A percentile compares a stretch with the other conserved stretches of the same genome.
These are phyloP conservation scores for Saccharum spontaneum DNA, from an alignment of 176 grass and related monocot genomes.

Conservation along the genomic window DNA sequence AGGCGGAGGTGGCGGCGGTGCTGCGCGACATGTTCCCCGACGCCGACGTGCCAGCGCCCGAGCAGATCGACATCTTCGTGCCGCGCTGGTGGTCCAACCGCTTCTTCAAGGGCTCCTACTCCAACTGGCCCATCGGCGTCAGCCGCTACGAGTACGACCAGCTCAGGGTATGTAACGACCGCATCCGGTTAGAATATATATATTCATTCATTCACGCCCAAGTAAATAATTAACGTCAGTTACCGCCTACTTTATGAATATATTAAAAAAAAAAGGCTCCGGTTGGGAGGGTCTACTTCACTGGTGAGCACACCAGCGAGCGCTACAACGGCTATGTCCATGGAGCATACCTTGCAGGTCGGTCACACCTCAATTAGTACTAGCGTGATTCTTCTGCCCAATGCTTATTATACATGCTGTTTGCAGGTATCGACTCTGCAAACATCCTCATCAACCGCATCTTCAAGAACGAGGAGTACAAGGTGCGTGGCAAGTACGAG, in stretches of 20 bases:
- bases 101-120: neutral
- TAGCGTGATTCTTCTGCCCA: neutral
- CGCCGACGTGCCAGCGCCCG: neutral
- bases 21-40: neutral
- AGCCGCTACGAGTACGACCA: constrained; percentile 12
- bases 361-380: too few species aligned
- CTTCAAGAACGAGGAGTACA: constrained; percentile 36
- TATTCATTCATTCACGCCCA: too few species aligned
- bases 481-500: constrained; percentile 32
- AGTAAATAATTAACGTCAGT: too few species aligned
- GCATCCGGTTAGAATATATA: too few species aligned
- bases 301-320: constrained; percentile 64
- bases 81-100: constrained; percentile 1
- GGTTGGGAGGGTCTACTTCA: constrained; percentile 73
- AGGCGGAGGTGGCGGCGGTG: neutral
- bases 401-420: neutral
- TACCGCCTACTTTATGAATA: too few species aligned
- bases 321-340: constrained; percentile 81
- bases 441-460: constrained; percentile 7
- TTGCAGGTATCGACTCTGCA: constrained; percentile 19
- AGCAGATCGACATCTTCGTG: neutral
- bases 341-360: constrained; percentile 65
- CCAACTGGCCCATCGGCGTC: constrained; percentile 22
- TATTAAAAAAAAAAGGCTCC: constrained; percentile 34
- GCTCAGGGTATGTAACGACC: constrained; percentile 12